These are phyloP conservation scores for Russula foetens DNA, from an alignment of 768 basidiomycete genomes.

Conservation along the genomic window DNA sequence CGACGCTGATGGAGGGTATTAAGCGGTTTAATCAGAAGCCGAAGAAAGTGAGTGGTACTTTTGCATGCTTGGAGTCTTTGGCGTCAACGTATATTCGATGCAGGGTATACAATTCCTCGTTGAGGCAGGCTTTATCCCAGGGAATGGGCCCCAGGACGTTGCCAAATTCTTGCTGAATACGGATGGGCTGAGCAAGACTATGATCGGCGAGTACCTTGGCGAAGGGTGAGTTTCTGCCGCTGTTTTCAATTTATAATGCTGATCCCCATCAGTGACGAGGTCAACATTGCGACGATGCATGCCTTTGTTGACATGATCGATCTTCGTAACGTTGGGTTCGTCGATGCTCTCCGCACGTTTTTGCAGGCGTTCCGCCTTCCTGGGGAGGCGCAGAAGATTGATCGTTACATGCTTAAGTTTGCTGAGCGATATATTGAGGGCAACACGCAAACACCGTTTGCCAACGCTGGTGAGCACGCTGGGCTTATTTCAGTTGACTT, in stretches of 20 bases:
- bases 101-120: slow-evolving; percentile 87
- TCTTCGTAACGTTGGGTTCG: slow-evolving; percentile 72
- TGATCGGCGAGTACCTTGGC: slow-evolving; percentile 97
- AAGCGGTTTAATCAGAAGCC: slow-evolving; percentile 98
- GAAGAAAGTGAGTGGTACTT: slow-evolving; percentile 59
- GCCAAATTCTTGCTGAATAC: slow-evolving; percentile 80
- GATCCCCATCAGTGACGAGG: slow-evolving; percentile 55
- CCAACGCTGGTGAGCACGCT: slow-evolving; percentile 76
- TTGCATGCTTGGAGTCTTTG: not conserved
- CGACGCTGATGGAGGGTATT: slow-evolving; percentile 87
- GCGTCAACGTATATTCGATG: not conserved
- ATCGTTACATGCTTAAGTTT: slow-evolving; percentile 98
- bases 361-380: slow-evolving; percentile 95
- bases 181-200: slow-evolving; percentile 89
- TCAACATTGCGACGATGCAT: slow-evolving; percentile 92
- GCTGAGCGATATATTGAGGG: slow-evolving; percentile 93
- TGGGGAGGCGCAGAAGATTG: slow-evolving; percentile 97
- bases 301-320: slow-evolving; percentile 92
- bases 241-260: not conserved
- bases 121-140: slow-evolving; percentile 80
- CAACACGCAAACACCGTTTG: slow-evolving; percentile 78
- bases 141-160: slow-evolving; percentile 63
- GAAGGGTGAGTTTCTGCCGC: slow-evolving; percentile 65
- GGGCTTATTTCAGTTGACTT: not conserved
- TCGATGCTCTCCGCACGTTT: slow-evolving; percentile 84